These are phyloP conservation scores for Monilinia polystroma DNA, from an alignment of 2,329 filamentous ascomycete species.

Conservation along the genomic window DNA sequence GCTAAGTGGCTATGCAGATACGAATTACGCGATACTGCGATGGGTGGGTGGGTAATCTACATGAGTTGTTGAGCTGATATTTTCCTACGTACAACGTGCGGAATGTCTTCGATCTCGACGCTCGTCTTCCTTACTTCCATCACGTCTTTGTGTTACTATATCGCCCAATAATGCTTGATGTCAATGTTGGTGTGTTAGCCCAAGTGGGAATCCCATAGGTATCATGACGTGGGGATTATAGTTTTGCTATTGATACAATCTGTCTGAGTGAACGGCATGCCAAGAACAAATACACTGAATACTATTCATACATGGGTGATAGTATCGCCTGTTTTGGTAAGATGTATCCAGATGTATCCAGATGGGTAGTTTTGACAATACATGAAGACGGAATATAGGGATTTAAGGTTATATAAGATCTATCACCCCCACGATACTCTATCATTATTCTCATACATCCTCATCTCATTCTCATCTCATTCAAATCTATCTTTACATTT, in stretches of 20 bases:
- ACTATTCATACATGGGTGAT: not conserved
- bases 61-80: constrained; percentile 7
- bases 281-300: constrained; percentile 4
- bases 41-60: constrained; percentile 12
- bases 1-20: constrained; percentile 24
- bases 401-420: constrained; percentile 12
- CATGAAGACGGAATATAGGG: not conserved
- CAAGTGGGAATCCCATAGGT: not conserved
- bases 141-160: constrained; percentile 13
- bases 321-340: not conserved
- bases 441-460: constrained; percentile 4
- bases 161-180: not conserved
- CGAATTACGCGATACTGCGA: constrained; percentile 17
- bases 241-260: not conserved
- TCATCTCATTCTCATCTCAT: not conserved
- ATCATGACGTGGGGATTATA: constrained; percentile 14
- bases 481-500: not conserved
- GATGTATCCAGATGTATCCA: not conserved
- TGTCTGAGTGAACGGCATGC: not conserved
- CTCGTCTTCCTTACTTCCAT: constrained; percentile 19
- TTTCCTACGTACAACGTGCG: constrained; percentile 1
- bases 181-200: constrained; percentile 4
- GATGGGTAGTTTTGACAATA: not conserved
- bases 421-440: constrained; percentile 1
- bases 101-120: constrained; percentile 4